These are phyloP conservation scores for Theileria equi DNA, from an alignment of 169 alveolate genomes.

Conservation along the genomic window DNA sequence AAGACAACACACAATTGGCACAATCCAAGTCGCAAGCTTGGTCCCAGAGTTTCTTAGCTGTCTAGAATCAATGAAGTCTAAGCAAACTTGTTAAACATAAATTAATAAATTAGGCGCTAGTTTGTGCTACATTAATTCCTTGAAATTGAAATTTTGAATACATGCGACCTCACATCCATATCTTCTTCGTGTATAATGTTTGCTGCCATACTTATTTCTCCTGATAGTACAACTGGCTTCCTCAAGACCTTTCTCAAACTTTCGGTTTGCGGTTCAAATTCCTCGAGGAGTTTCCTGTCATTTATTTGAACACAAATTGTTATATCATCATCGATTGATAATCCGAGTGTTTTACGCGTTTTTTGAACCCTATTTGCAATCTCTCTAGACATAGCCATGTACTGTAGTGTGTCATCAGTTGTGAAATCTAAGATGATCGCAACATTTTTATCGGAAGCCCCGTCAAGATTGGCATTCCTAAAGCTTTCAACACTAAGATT, in stretches of 20 bases:
- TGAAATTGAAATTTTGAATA: conserved; percentile 21
- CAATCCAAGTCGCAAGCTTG: conserved; percentile 48
- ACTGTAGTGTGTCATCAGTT: conserved; percentile 34
- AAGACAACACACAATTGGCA: conserved; percentile 39
- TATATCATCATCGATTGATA: conserved; percentile 51
- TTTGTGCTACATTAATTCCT: conserved; percentile 3
- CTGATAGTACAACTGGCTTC: conserved; percentile 15
- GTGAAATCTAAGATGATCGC: conserved; percentile 57
- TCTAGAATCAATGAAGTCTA: conserved; percentile 36
- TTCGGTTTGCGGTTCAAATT: conserved; percentile 24
- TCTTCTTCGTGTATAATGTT: conserved; percentile 12
- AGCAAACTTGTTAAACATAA: no score
- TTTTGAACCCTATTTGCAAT: conserved; percentile 56
- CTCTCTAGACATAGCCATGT: conserved; percentile 54
- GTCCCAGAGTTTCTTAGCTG: conserved; percentile 58
- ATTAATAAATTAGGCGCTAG: neutral
- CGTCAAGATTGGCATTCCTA: conserved; percentile 33
- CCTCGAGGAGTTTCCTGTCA: conserved; percentile 4
- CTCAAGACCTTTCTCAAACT: conserved; percentile 25
- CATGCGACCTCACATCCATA: conserved; percentile 14
- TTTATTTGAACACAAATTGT: conserved; percentile 27
- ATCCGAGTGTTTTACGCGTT: conserved; percentile 49
- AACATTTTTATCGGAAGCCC: conserved; percentile 47
- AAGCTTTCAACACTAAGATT: conserved; percentile 17
- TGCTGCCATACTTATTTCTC: neutral